Evolutionary conservation across 352 stramenopile species (phyloP).

Genomic region (Globisporangium splendens): DNA sequence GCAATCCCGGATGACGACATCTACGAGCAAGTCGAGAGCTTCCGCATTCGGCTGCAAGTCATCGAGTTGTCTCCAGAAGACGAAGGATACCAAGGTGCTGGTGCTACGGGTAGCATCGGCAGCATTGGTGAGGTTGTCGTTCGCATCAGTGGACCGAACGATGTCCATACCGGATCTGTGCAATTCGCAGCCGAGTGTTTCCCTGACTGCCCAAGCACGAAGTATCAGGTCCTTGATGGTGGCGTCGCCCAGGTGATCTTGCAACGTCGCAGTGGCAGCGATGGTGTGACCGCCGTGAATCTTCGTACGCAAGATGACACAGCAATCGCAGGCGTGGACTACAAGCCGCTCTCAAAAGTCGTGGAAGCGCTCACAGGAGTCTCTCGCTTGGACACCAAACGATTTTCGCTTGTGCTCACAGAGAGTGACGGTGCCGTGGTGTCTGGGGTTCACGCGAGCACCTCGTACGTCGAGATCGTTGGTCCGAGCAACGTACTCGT

Average conservation of each 20-base stretch:
- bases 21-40: constrained; percentile 52
- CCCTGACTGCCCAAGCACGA: constrained; percentile 40
- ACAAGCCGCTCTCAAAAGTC: constrained; percentile 26
- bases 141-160: constrained; percentile 56
- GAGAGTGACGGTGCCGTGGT: constrained; percentile 22
- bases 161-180: constrained; percentile 41
- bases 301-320: constrained; percentile 43
- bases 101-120: constrained; percentile 33
- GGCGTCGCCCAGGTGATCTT: constrained; percentile 46
- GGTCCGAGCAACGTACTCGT: constrained; percentile 33
- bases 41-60: constrained; percentile 34
- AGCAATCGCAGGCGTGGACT: constrained; percentile 47
- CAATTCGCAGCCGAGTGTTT: constrained; percentile 76
- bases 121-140: constrained; percentile 40
- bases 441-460: constrained; percentile 25
- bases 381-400: constrained; percentile 22
- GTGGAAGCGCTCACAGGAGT: constrained; percentile 34
- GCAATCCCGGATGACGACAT: constrained; percentile 39
- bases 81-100: background rate
- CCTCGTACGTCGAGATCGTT: constrained; percentile 38
- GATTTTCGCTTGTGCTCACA: constrained; percentile 35
- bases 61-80: constrained; percentile 24
- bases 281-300: constrained; percentile 36
- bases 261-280: constrained; percentile 52
- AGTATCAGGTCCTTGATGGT: constrained; percentile 42